Evolutionary conservation across 495 filamentous ascomycete genomes (phyloP).

Genomic region (Talaromyces thailandensis): DNA sequence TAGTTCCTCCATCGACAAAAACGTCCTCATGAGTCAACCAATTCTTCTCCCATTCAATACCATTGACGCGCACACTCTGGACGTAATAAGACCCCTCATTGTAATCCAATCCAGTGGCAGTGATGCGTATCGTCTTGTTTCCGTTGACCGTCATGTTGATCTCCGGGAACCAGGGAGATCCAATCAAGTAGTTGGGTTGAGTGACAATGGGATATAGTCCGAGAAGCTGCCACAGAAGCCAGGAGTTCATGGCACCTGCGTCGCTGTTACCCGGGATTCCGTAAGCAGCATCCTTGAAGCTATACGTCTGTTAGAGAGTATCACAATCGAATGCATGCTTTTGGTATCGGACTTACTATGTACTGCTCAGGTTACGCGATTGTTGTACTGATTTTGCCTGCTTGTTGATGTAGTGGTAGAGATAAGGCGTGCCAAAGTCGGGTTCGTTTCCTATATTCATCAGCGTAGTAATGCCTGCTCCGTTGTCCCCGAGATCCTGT

Average conservation of each 20-base stretch:
- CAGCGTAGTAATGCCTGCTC: constrained; percentile 28
- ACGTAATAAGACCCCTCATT: constrained; percentile 36
- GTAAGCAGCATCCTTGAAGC: constrained; percentile 28
- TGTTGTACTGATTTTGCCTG: constrained; percentile 49
- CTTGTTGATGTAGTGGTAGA: constrained; percentile 59
- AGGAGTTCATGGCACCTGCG: constrained; percentile 62
- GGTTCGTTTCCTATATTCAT: constrained; percentile 59
- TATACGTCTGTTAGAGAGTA: constrained; percentile 2
- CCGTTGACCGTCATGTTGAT: constrained; percentile 47
- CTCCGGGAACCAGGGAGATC: constrained; percentile 52
- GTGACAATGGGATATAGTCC: constrained; percentile 59
- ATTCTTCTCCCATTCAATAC: constrained; percentile 30
- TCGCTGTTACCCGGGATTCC: constrained; percentile 62
- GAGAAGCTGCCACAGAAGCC: constrained; percentile 63
- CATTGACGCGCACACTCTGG: constrained; percentile 33
- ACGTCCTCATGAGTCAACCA: constrained; percentile 59
- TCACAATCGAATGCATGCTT: not conserved
- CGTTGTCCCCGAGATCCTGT: constrained; percentile 24
- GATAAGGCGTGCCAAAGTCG: constrained; percentile 53
- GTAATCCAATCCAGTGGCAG: constrained; percentile 37
- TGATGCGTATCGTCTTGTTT: constrained; percentile 47
- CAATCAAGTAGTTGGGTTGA: constrained; percentile 56
- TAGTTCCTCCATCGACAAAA: constrained; percentile 50
- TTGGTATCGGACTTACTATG: constrained; percentile 37
- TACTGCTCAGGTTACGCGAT: constrained; percentile 42